Conservation (phyloP, 768 basidiomycete genomes). For the Suillus occidentalis region DNA sequence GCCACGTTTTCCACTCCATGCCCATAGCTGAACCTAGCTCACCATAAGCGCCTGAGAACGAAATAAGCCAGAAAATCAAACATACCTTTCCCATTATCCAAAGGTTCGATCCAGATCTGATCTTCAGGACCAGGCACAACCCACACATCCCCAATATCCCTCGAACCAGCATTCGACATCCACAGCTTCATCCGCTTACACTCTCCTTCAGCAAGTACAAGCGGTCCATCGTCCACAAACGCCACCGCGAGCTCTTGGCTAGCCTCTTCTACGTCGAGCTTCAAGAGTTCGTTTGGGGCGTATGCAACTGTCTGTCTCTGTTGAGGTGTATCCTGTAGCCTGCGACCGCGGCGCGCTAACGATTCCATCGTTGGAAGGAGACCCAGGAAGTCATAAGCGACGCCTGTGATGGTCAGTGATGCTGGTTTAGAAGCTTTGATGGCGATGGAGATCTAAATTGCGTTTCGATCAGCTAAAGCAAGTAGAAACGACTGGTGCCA, state of each 20-base stretch:
- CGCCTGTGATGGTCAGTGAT: slow-evolving; percentile 55
- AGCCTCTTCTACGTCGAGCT: slow-evolving; percentile 61
- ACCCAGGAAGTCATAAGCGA: slow-evolving; percentile 69
- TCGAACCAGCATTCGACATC: slow-evolving; percentile 67
- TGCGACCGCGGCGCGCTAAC: slow-evolving; percentile 66
- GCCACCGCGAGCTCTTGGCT: slow-evolving; percentile 61
- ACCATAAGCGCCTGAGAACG: not conserved
- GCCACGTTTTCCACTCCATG: slow-evolving; percentile 38
- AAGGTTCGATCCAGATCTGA: slow-evolving; percentile 52
- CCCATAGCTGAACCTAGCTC: slow-evolving; percentile 16
- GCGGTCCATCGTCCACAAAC: slow-evolving; percentile 52
- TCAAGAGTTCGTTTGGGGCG: slow-evolving; percentile 62
- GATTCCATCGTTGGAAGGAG: slow-evolving; percentile 68
- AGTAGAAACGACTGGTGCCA: slow-evolving; percentile 4
- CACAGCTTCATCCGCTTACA: slow-evolving; percentile 50
- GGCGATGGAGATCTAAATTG: slow-evolving; percentile 57
- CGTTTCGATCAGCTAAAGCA: not conserved
- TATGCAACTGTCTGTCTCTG: slow-evolving; percentile 73
- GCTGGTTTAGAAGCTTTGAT: slow-evolving; percentile 54
- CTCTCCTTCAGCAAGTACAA: slow-evolving; percentile 70
- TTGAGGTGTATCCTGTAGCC: slow-evolving; percentile 71
- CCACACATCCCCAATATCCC: slow-evolving; percentile 69
- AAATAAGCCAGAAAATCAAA: slow-evolving; percentile 1
- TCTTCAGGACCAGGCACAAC: slow-evolving; percentile 59
- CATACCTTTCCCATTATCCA: slow-evolving; percentile 25